Evolutionary conservation across 805 yeast genomes (phyloP), one percentile per base, ranked within the genome.

Genomic region (Yarrowia sp.): DNA sequence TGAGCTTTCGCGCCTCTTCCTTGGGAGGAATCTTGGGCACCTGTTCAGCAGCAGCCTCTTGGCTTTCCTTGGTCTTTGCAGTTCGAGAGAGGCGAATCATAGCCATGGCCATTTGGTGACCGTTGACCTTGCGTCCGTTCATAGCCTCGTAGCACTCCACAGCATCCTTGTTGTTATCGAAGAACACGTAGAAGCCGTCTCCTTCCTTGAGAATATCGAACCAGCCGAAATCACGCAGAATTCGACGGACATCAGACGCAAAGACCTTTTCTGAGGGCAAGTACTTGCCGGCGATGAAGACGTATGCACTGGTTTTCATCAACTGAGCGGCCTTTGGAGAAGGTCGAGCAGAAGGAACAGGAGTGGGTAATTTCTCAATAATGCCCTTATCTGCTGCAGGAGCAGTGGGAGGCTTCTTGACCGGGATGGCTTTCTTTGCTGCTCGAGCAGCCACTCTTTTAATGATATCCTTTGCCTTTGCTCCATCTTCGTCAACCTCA

Each of bases 101-200:
- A 47, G 86, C 87, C 92, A 88, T 87, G 70, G 77, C 81, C 76
- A 87, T 74, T 43, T 81, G 79, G 70, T 79, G 85, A 36, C 80
- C 84, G 56, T 77, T 77, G 38, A 87, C 79, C 36, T 79, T 77
- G 20, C 80, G 76, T 0, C 91, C 90, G 76, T 89, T 90, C 75
- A 86, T 89, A 43, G 80, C 78, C 36, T 81, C 79, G 72, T 83
- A 88, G 71, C 91, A 89, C 39, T 80, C 76, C 70, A 84, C 83
- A 38, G 91, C 88, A 69, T 87, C 90, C 42, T 77, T 77, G 14
- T 82, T 76, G 17, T 83, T 81, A 71, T 86, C 86, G 76, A 92
- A 92, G 0, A 90, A 87, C 44, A 91, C 80, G 72, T 84, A 91
- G 71, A 88, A 88, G 0, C 97, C 97, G 0, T 82, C 76, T 0